A percentile compares a stretch with the other conserved stretches of the same genome.
Conservation (phyloP, 208 protist genomes). For the Trichomonas tenax region DNA sequence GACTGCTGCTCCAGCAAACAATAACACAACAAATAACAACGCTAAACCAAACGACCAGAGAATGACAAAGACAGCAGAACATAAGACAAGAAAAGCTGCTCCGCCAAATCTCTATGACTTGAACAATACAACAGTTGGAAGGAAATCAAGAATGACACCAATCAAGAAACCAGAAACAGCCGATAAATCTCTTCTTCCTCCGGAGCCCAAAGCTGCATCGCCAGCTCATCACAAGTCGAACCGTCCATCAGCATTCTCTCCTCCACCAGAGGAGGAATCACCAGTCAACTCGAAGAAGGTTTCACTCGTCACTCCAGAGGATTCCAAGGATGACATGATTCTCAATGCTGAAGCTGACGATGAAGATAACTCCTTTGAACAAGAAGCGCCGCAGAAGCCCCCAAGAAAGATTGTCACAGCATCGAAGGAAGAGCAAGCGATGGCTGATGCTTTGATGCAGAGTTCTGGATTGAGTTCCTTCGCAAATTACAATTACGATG, state of each 20-base stretch:
- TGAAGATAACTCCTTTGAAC: background rate
- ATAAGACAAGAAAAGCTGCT: background rate
- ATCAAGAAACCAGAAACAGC: background rate
- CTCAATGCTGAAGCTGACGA: background rate
- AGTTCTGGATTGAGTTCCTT: background rate
- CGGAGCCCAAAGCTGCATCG: background rate
- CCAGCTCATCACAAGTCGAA: background rate
- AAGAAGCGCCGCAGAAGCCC: background rate
- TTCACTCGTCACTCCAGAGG: background rate
- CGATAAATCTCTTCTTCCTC: background rate
- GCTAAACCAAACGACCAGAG: background rate
- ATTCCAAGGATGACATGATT: background rate
- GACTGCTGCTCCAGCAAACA: too few relatives aligned
- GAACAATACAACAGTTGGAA: background rate
- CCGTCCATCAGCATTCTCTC: background rate
- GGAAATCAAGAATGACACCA: background rate
- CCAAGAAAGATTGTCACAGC: background rate
- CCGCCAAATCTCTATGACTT: background rate
- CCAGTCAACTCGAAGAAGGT: background rate
- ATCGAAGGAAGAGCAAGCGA: background rate
- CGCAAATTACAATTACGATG: background rate
- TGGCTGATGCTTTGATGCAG: background rate
- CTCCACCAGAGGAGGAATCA: background rate
- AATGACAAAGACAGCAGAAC: background rate
- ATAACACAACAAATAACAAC: background rate